phyloP scores from a whole-genome alignment of 75 land plant genomes.

The Pseudotsuga menziesii region DNA sequence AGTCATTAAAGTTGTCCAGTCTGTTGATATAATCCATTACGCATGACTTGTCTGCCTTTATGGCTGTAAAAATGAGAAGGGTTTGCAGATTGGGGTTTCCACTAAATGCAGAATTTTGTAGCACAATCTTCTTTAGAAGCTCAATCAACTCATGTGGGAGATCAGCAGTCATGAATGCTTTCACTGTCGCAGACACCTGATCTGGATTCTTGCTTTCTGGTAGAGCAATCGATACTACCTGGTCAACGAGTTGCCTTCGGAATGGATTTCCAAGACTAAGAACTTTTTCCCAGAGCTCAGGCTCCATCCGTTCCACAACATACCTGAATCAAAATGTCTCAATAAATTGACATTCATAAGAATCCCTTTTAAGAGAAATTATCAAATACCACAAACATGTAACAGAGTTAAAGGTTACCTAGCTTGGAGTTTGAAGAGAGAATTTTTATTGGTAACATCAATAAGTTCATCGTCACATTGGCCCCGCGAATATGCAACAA shows the following conservation, averaged over 20 bases:
- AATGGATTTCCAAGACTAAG: conserved; percentile 83
- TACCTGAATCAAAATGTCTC: conserved; percentile 44
- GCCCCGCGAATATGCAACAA: conserved; percentile 95
- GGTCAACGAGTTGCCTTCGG: conserved; percentile 94
- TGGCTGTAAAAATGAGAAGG: conserved; percentile 91
- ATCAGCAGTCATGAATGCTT: conserved; percentile 99
- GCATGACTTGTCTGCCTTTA: conserved; percentile 91
- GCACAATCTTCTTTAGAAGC: conserved; percentile 96
- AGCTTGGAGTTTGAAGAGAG: conserved; percentile 93
- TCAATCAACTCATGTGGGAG: conserved; percentile 99
- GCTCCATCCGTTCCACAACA: conserved; percentile 98
- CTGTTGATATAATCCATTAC: conserved; percentile 98
- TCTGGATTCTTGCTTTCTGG: conserved; percentile 99
- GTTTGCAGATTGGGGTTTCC: conserved; percentile 96
- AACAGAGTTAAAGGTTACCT: conserved; percentile 49
- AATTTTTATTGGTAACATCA: conserved; percentile 95
- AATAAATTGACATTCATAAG: neutral
- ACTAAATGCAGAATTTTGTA: conserved; percentile 98
- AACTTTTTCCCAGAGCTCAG: conserved; percentile 93
- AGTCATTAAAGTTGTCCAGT: conserved; percentile 93
- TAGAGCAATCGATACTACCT: conserved; percentile 97
- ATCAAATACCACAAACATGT: neutral
- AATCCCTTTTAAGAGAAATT: neutral
- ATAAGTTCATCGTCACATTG: conserved; percentile 99
- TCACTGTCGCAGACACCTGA: conserved; percentile 98